These are phyloP conservation scores for Eucalyptus curtisii DNA, from an alignment of 345 rosid species.

Conservation along the genomic window DNA sequence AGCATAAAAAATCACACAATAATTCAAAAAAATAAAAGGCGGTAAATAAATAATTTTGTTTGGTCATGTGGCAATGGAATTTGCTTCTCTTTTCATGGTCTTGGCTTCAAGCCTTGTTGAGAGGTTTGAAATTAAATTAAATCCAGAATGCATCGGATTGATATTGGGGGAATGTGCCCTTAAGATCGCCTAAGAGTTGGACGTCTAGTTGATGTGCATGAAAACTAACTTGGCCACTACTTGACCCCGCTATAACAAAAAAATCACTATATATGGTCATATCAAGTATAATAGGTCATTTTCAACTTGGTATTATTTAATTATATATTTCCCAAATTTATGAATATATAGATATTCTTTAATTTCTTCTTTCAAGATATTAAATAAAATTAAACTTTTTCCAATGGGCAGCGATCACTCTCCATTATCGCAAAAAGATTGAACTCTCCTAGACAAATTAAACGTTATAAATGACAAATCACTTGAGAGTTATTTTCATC, in stretches of 20 bases:
- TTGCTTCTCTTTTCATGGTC: no score
- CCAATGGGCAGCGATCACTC: neutral
- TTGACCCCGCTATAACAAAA: neutral
- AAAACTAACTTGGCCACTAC: neutral
- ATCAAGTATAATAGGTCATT: neutral
- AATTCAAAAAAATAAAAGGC: no score
- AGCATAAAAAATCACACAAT: no score
- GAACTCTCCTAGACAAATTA: neutral
- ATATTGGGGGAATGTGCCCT: neutral
- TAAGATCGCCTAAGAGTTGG: neutral
- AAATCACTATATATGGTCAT: neutral
- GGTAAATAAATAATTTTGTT: no score
- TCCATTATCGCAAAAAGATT: neutral
- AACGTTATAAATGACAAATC: neutral
- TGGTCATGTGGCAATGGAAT: no score
- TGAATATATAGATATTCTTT: neutral
- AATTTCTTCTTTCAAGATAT: neutral
- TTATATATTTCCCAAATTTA: neutral
- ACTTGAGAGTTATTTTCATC: neutral
- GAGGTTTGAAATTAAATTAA: no score
- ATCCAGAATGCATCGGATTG: no score
- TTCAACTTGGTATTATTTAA: neutral
- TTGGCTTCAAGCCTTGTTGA: no score
- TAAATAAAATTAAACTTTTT: neutral
- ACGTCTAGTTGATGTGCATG: neutral